Conservation (phyloP, 2,329 filamentous ascomycete genomes). For the Talaromyces atroroseus region DNA sequence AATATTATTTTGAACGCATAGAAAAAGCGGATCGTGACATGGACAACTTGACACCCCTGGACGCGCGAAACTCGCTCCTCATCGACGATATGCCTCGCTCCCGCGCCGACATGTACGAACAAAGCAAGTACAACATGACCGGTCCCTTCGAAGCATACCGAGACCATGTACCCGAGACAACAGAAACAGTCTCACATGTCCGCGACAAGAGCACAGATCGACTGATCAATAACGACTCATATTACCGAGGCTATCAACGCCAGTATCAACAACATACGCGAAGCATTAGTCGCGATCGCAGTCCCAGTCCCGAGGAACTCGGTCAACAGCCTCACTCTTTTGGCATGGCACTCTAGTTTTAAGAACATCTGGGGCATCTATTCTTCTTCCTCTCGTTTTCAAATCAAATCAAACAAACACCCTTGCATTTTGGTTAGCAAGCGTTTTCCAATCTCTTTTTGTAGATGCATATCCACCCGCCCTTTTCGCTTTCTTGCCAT, state of each 20-base stretch:
- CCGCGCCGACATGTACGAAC: conserved; percentile 21
- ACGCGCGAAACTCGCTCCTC: conserved; percentile 67
- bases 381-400: background rate
- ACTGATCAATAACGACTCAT: conserved; percentile 26
- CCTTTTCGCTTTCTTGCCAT: no score
- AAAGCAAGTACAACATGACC: conserved; percentile 38
- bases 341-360: conserved; percentile 29
- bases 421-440: conserved; percentile 10
- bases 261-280: conserved; percentile 17
- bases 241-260: conserved; percentile 20
- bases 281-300: conserved; percentile 23
- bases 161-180: conserved; percentile 22
- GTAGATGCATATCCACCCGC: background rate
- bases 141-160: conserved; percentile 37
- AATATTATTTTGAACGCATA: conserved; percentile 29
- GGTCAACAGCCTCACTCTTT: conserved; percentile 26
- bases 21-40: conserved; percentile 66
- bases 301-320: conserved; percentile 29
- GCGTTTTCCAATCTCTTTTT: conserved; percentile 1
- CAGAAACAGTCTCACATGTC: conserved; percentile 15
- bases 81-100: conserved; percentile 11
- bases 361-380: background rate
- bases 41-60: conserved; percentile 78
- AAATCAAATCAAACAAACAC: background rate
- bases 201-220: conserved; percentile 29